Percentiles rank a stretch among this genome's conserved stretches.
Evolutionary conservation across 257 asterid genomes (phyloP).

Genomic region (Solanum virginianum): DNA sequence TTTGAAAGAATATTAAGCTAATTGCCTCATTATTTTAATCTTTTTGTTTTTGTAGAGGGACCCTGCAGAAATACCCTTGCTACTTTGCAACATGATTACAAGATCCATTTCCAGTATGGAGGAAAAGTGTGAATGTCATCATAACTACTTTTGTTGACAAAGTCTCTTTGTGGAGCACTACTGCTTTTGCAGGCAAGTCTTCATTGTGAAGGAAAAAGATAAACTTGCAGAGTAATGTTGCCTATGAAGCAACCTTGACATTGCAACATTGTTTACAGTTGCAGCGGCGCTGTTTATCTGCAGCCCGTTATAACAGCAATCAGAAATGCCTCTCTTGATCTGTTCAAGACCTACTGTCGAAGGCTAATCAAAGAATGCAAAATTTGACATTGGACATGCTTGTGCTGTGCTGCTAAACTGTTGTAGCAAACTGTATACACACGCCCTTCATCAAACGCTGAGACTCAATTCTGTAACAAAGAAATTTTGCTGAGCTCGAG

Average conservation of each 20-base stretch:
- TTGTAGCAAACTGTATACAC: background rate
- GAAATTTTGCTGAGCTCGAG: background rate
- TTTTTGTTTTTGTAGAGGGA: conserved; percentile 49
- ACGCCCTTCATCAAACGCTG: background rate
- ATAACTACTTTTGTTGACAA: background rate
- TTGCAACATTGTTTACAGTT: background rate
- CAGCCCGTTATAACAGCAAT: background rate
- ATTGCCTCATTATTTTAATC: background rate
- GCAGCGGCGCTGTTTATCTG: background rate
- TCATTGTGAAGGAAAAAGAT: background rate
- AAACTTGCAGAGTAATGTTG: background rate
- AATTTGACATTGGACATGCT: background rate
- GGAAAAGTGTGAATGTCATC: conserved; percentile 62
- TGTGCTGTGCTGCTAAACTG: background rate
- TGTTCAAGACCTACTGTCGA: background rate
- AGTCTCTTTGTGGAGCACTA: background rate
- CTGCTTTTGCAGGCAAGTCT: background rate
- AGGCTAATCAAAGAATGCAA: background rate
- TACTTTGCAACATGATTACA: conserved; percentile 63
- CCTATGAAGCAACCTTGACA: background rate
- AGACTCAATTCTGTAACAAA: background rate
- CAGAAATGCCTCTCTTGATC: background rate
- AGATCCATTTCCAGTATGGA: conserved; percentile 57
- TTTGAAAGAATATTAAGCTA: background rate
- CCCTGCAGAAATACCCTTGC: conserved; percentile 82